Conservation (phyloP, 2,329 filamentous ascomycete genomes). For the Hymenoscyphus infarciens region DNA sequence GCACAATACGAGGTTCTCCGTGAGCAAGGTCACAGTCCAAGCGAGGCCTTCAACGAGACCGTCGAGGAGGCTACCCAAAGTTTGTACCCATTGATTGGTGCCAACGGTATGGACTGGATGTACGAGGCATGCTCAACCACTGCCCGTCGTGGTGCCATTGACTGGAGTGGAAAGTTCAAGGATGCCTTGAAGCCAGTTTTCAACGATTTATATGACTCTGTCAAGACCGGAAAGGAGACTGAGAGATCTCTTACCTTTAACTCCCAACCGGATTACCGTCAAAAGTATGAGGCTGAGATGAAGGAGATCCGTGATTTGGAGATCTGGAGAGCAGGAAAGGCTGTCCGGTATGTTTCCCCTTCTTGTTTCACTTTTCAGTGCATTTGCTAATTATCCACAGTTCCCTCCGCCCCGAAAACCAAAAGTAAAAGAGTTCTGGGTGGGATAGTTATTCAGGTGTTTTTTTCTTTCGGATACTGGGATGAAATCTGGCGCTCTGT, state of each 20-base stretch:
- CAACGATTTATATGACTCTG: slow-evolving; percentile 92
- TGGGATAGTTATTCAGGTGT: slow-evolving; percentile 19
- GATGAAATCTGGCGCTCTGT: slow-evolving; percentile 34
- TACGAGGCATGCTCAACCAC: slow-evolving; percentile 99
- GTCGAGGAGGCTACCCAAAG: slow-evolving; percentile 99
- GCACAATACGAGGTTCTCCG: slow-evolving; percentile 99
- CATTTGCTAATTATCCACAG: slow-evolving; percentile 38
- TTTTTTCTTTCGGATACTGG: slow-evolving; percentile 24
- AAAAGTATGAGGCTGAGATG: slow-evolving; percentile 98
- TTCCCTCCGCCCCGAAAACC: slow-evolving; percentile 81
- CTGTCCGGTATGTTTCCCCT: slow-evolving; percentile 66
- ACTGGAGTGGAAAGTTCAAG: slow-evolving; percentile 98
- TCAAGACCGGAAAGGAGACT: slow-evolving; percentile 89
- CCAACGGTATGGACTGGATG: slow-evolving; percentile 99
- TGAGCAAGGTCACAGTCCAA: slow-evolving; percentile 95
- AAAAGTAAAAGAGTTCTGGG: slow-evolving; percentile 49
- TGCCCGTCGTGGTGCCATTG: slow-evolving; percentile 94
- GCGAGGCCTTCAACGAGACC: slow-evolving; percentile 99
- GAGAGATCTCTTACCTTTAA: slow-evolving; percentile 97
- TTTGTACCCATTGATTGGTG: slow-evolving; percentile 94
- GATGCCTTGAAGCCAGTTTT: slow-evolving; percentile 97
- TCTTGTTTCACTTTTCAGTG: slow-evolving; percentile 15
- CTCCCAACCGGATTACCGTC: slow-evolving; percentile 89
- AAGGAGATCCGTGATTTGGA: slow-evolving; percentile 96
- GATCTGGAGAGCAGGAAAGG: slow-evolving; percentile 99